These are phyloP conservation scores for Mycena kentingensis DNA, from an alignment of 768 basidiomycete species.

Conservation along the genomic window DNA sequence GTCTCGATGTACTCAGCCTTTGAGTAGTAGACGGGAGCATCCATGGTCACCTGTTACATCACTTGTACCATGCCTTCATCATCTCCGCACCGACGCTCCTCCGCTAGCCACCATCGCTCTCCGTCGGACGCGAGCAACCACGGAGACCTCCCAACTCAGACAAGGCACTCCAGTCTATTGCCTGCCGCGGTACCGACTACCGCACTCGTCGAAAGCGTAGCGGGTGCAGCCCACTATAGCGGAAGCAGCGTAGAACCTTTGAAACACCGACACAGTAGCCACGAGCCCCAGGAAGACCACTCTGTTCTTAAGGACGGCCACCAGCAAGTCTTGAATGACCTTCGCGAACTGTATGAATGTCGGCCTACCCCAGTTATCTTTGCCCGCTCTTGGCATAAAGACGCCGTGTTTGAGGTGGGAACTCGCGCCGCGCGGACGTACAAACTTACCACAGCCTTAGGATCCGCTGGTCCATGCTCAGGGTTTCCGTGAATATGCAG, in stretches of 20 bases:
- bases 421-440: not conserved
- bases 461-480: conserved; percentile 52
- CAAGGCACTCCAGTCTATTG: conserved; percentile 47
- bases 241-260: conserved; percentile 46
- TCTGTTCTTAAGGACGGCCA: conserved; percentile 45
- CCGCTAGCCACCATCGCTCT: conserved; percentile 22
- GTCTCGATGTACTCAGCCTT: conserved; percentile 89
- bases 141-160: conserved; percentile 42
- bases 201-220: conserved; percentile 57
- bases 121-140: conserved; percentile 35
- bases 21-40: conserved; percentile 75
- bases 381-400: conserved; percentile 51
- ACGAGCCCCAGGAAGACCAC: conserved; percentile 35
- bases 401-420: conserved; percentile 62
- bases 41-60: too few relatives aligned
- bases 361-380: conserved; percentile 56
- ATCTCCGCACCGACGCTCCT: not conserved
- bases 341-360: conserved; percentile 59
- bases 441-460: conserved; percentile 28
- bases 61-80: conserved; percentile 15
- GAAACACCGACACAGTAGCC: conserved; percentile 41
- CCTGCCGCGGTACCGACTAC: conserved; percentile 49
- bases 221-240: conserved; percentile 64
- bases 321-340: conserved; percentile 53
- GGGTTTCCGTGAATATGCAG: conserved; percentile 52